A percentile compares a stretch with the other conserved stretches of the same genome.
These are phyloP conservation scores for Boletus speciosus DNA, from an alignment of 768 basidiomycete species.

Conservation along the genomic window DNA sequence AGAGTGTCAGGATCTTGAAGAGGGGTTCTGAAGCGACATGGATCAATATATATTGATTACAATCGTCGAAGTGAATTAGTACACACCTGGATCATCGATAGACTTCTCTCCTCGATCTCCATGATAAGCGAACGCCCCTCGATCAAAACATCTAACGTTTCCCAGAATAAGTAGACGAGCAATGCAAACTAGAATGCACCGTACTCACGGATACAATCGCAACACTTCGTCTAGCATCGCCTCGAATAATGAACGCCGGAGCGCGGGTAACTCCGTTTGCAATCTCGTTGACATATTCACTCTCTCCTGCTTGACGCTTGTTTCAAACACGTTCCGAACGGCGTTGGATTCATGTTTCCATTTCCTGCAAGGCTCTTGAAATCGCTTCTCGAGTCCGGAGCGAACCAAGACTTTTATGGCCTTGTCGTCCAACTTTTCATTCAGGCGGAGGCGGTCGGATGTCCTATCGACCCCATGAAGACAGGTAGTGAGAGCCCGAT, in stretches of 20 bases:
- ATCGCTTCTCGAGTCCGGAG: slow-evolving; percentile 30
- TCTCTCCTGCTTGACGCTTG: neutral
- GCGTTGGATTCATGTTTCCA: slow-evolving; percentile 22
- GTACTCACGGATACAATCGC: slow-evolving; percentile 24
- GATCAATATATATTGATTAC: neutral
- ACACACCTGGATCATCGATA: slow-evolving; percentile 3
- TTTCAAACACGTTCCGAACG: neutral
- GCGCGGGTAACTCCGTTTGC: neutral
- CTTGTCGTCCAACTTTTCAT: slow-evolving; percentile 22
- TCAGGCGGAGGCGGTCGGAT: slow-evolving; percentile 24
- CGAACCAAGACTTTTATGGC: slow-evolving; percentile 26
- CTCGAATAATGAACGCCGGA: slow-evolving; percentile 22
- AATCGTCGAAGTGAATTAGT: neutral
- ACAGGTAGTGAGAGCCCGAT: neutral
- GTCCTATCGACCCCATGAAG: slow-evolving; percentile 7
- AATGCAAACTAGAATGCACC: neutral
- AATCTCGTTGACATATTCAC: neutral
- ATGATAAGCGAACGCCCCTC: slow-evolving; percentile 5
- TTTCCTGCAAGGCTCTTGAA: slow-evolving; percentile 12
- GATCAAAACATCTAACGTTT: slow-evolving; percentile 15
- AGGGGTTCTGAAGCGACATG: slow-evolving; percentile 7
- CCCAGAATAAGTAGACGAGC: neutral
- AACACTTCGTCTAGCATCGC: slow-evolving; percentile 23
- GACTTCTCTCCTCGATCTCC: neutral
- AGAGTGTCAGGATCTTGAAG: neutral